phyloP scores from a whole-genome alignment of 805 yeast species.

The Komagataella phaffii region DNA sequence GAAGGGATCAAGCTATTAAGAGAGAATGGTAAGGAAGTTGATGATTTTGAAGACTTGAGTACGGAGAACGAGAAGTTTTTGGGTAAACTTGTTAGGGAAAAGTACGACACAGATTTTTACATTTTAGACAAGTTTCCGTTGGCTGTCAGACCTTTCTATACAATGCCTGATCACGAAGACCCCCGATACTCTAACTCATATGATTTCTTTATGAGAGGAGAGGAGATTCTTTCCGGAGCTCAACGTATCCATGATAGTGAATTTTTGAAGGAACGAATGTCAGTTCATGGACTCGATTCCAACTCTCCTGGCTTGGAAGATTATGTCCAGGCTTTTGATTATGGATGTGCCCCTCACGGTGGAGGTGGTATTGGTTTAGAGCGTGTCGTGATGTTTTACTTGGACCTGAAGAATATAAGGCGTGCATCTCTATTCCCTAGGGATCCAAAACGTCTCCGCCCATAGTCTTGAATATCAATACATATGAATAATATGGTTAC shows the following conservation, averaged over 20 bases:
- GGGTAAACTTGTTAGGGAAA: conserved; percentile 84
- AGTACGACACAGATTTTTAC: conserved; percentile 95
- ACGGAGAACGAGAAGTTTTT: conserved; percentile 92
- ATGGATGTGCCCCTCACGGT: conserved; percentile 97
- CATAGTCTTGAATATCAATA: conserved; percentile 24
- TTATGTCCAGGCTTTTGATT: conserved; percentile 83
- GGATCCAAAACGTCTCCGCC: conserved; percentile 90
- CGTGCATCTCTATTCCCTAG: conserved; percentile 99
- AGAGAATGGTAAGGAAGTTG: conserved; percentile 77
- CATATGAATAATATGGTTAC: neutral
- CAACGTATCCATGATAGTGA: conserved; percentile 96
- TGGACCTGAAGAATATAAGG: conserved; percentile 93
- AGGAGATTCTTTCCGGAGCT: conserved; percentile 98
- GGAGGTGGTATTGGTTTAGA: conserved; percentile 99
- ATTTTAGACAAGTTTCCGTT: conserved; percentile 97
- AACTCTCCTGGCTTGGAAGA: conserved; percentile 73
- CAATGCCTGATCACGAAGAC: conserved; percentile 95
- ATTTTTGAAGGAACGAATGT: conserved; percentile 70
- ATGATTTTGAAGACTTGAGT: conserved; percentile 77
- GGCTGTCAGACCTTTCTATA: conserved; percentile 94
- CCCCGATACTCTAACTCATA: conserved; percentile 92
- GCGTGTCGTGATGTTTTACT: conserved; percentile 96
- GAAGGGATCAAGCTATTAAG: conserved; percentile 84
- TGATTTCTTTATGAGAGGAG: conserved; percentile 99
- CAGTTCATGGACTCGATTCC: conserved; percentile 72